Evolutionary conservation across 768 basidiomycete genomes (phyloP).

Genomic region (Chiua virens): DNA sequence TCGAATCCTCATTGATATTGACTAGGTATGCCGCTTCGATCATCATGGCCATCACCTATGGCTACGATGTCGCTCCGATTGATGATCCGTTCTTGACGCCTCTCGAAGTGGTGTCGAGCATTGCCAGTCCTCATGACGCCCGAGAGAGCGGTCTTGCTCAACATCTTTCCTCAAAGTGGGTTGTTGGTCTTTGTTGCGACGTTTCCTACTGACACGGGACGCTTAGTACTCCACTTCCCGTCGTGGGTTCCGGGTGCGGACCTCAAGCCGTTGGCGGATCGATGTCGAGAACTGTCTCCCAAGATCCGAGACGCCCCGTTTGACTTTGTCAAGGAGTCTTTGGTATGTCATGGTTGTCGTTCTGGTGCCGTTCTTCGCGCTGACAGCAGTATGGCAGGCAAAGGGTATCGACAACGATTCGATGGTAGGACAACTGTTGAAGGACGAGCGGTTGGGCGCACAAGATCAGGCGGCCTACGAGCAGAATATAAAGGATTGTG

Average conservation of each 20-base stretch:
- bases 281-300: conserved; percentile 10
- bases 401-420: conserved; percentile 21
- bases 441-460: not conserved
- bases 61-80: conserved; percentile 14
- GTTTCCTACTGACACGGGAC: not conserved
- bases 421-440: conserved; percentile 21
- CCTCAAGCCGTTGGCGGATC: conserved; percentile 7
- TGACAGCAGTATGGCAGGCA: conserved; percentile 10
- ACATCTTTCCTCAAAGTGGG: conserved; percentile 22
- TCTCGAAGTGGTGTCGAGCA: conserved; percentile 11
- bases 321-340: conserved; percentile 22
- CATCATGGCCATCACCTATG: conserved; percentile 22
- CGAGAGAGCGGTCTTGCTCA: conserved; percentile 19
- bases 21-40: conserved; percentile 20
- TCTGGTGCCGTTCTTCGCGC: not conserved
- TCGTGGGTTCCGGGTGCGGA: conserved; percentile 18
- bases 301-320: conserved; percentile 19
- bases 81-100: conserved; percentile 20
- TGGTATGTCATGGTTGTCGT: conserved; percentile 7
- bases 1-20: not conserved
- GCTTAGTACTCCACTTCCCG: conserved; percentile 19
- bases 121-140: conserved; percentile 13
- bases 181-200: not conserved
- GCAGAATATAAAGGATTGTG: conserved; percentile 17
- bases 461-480: conserved; percentile 12